Percentiles rank a stretch among this genome's conserved stretches.
These are phyloP conservation scores for Triticum timopheevii DNA, from an alignment of 176 grass and related monocot genomes.

Conservation along the genomic window DNA sequence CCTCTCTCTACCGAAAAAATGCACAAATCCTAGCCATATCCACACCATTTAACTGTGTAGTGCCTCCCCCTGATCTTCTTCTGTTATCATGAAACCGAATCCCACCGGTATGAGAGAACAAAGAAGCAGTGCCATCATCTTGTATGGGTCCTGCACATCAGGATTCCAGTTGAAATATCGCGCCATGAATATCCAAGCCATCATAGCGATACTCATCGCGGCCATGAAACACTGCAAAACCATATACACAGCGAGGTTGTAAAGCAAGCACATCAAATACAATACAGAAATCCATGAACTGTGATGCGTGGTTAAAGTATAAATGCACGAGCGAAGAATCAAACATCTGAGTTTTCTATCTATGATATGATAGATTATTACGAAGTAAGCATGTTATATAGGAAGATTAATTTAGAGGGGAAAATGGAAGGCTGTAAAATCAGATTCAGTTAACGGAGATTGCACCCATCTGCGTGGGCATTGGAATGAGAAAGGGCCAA, in stretches of 20 bases:
- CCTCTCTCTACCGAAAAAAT: too few relatives aligned
- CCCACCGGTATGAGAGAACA: not conserved
- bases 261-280: too few relatives aligned
- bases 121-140: not conserved
- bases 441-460: too few relatives aligned
- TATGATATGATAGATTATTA: not conserved
- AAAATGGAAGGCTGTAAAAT: not conserved
- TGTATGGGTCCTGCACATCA: not conserved
- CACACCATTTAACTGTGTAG: too few relatives aligned
- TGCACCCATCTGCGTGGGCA: too few relatives aligned
- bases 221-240: not conserved
- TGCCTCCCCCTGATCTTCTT: not conserved
- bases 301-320: not conserved
- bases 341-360: not conserved
- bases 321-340: not conserved
- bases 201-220: not conserved
- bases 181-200: not conserved
- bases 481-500: too few relatives aligned
- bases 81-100: not conserved
- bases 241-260: too few relatives aligned
- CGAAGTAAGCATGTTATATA: too few relatives aligned
- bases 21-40: too few relatives aligned
- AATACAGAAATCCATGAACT: not conserved
- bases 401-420: not conserved
- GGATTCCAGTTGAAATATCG: not conserved